Percentiles rank a stretch among this genome's conserved stretches.
These are phyloP conservation scores for Pisolithus orientalis DNA, from an alignment of 768 basidiomycete species.

Conservation along the genomic window DNA sequence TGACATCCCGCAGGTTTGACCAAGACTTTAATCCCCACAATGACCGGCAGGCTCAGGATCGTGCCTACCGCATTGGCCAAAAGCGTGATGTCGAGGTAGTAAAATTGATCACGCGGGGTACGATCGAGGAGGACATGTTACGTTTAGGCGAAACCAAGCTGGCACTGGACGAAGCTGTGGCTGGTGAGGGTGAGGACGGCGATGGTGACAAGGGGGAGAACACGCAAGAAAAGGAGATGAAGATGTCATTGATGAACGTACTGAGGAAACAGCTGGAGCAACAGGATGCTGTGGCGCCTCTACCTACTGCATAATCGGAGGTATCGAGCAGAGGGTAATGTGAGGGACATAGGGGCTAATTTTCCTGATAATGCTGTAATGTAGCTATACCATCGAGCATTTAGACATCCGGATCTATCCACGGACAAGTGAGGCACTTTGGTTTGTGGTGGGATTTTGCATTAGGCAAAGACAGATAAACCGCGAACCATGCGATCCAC, in stretches of 20 bases:
- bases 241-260: constrained; percentile 78
- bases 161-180: constrained; percentile 89
- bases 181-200: constrained; percentile 58
- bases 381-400: constrained; percentile 17
- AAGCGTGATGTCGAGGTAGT: constrained; percentile 91
- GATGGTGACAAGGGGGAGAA: constrained; percentile 53
- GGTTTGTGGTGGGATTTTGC: no score
- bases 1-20: constrained; percentile 61
- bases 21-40: constrained; percentile 99
- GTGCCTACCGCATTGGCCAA: constrained; percentile 95
- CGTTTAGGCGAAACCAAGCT: constrained; percentile 85
- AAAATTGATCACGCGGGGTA: constrained; percentile 85
- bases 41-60: constrained; percentile 95
- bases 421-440: neutral
- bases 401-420: neutral
- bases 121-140: constrained; percentile 96
- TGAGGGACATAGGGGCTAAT: constrained; percentile 6
- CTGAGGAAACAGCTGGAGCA: constrained; percentile 77
- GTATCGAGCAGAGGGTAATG: neutral
- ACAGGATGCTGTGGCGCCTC: constrained; percentile 28
- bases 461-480: constrained; percentile 37
- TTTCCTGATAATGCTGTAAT: constrained; percentile 9
- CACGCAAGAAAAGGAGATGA: constrained; percentile 74
- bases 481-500: constrained; percentile 72
- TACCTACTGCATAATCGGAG: neutral